Evolutionary conservation across 2,329 filamentous ascomycete species (phyloP).

Genomic region (Ophiostoma piceae): DNA sequence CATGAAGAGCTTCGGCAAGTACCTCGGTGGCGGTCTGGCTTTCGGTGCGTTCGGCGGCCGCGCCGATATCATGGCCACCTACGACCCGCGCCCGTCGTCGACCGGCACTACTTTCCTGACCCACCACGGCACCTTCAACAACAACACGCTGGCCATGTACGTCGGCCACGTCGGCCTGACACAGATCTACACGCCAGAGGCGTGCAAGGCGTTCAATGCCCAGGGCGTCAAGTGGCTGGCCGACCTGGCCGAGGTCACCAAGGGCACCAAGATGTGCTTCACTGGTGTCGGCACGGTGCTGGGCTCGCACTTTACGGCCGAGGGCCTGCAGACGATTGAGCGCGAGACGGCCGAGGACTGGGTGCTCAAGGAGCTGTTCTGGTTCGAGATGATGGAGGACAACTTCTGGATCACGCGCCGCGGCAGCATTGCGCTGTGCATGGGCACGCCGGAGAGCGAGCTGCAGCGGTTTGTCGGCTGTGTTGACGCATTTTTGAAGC

Average conservation of each 20-base stretch:
- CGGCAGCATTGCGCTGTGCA: constrained; percentile 25
- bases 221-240: constrained; percentile 33
- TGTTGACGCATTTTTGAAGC: constrained; percentile 19
- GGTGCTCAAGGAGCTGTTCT: constrained; percentile 27
- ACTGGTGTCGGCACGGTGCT: constrained; percentile 39
- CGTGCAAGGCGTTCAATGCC: constrained; percentile 33
- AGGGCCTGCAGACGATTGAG: constrained; percentile 22
- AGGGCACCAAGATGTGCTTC: constrained; percentile 36
- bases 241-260: constrained; percentile 33
- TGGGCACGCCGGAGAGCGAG: constrained; percentile 26
- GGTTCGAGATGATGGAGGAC: constrained; percentile 27
- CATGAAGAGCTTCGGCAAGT: constrained; percentile 53
- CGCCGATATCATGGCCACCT: constrained; percentile 64
- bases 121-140: constrained; percentile 55
- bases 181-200: constrained; percentile 36
- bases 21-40: constrained; percentile 52
- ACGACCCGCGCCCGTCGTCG: constrained; percentile 51
- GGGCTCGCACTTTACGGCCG: constrained; percentile 35
- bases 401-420: constrained; percentile 27
- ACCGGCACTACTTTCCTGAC: constrained; percentile 31
- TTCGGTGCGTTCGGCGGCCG: constrained; percentile 56
- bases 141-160: constrained; percentile 58
- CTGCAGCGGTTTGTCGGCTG: constrained; percentile 46
- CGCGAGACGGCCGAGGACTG: constrained; percentile 25
- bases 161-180: constrained; percentile 44